Conservation (phyloP, 2,329 filamentous ascomycete genomes). For the Lasiodiplodia citricola region DNA sequence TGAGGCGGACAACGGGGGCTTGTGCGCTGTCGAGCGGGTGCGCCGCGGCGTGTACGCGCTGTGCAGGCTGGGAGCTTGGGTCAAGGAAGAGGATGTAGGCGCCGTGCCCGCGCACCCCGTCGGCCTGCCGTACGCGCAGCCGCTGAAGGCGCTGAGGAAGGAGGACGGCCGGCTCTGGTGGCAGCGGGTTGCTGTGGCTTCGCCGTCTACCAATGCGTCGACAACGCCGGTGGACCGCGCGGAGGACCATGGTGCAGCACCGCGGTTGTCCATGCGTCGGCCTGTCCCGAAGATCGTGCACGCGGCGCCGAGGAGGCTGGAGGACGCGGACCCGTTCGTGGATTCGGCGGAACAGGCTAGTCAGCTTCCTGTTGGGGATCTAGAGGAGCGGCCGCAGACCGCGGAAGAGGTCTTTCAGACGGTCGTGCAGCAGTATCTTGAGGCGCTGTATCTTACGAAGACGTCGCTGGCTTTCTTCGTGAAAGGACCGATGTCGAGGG, state of each 20-base stretch:
- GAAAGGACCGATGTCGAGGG: conserved; percentile 78
- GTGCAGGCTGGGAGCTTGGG: conserved; percentile 71
- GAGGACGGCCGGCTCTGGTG: conserved; percentile 36
- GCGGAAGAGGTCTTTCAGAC: conserved; percentile 59
- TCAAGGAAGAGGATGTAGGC: conserved; percentile 55
- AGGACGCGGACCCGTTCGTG: conserved; percentile 2
- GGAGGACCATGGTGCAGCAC: conserved; percentile 31
- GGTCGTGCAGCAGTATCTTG: conserved; percentile 45
- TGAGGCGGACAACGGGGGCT: conserved; percentile 66
- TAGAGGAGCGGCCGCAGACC: conserved; percentile 25
- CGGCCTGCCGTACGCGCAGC: conserved; percentile 50
- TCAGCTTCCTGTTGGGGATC: conserved; percentile 1
- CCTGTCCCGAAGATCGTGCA: conserved; percentile 17
- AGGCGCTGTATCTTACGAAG: conserved; percentile 58
- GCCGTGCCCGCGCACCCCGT: conserved; percentile 43
- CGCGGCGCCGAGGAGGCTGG: background rate
- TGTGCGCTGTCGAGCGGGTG: conserved; percentile 81
- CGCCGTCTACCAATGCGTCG: conserved; percentile 20
- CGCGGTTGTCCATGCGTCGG: conserved; percentile 41
- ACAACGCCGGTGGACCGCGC: background rate
- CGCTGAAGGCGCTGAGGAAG: conserved; percentile 50
- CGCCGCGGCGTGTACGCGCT: conserved; percentile 66
- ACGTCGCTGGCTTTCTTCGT: conserved; percentile 83
- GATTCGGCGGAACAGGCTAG: conserved; percentile 25
- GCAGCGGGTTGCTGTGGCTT: conserved; percentile 35